Evolutionary conservation across 805 yeast genomes (phyloP).

Genomic region (Candida coleopterorum): DNA sequence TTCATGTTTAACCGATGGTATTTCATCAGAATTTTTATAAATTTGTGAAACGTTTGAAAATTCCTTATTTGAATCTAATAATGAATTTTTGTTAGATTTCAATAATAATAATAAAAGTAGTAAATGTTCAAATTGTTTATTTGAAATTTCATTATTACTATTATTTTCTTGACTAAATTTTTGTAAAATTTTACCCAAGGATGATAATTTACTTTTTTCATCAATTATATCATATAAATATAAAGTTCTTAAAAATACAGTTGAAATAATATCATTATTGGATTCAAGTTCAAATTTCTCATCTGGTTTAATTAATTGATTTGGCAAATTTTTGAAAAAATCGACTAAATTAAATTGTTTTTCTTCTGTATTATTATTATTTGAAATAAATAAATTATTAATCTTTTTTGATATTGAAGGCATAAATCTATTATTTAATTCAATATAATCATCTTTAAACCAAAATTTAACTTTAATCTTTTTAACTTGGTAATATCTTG

Average conservation of each 20-base stretch:
- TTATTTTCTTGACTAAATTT: constrained; percentile 17
- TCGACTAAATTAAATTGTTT: constrained; percentile 20
- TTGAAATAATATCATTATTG: constrained; percentile 52
- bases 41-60: constrained; percentile 28
- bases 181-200: constrained; percentile 49
- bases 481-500: constrained; percentile 81
- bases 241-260: constrained; percentile 51
- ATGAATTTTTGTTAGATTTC: constrained; percentile 31
- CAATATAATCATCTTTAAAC: constrained; percentile 43
- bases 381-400: constrained; percentile 18
- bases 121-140: constrained; percentile 33
- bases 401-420: constrained; percentile 47
- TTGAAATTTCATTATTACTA: background rate
- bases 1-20: constrained; percentile 32
- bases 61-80: constrained; percentile 33
- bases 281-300: constrained; percentile 31
- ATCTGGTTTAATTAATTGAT: too few species aligned
- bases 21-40: constrained; percentile 19
- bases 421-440: constrained; percentile 47
- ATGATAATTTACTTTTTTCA: constrained; percentile 37
- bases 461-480: constrained; percentile 52
- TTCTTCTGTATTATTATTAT: too few species aligned
- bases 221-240: constrained; percentile 47
- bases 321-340: constrained; percentile 19
- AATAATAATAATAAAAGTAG: constrained; percentile 45